Evolutionary conservation across 2,329 filamentous ascomycete species (phyloP).

Genomic region (Geosmithia flava): DNA sequence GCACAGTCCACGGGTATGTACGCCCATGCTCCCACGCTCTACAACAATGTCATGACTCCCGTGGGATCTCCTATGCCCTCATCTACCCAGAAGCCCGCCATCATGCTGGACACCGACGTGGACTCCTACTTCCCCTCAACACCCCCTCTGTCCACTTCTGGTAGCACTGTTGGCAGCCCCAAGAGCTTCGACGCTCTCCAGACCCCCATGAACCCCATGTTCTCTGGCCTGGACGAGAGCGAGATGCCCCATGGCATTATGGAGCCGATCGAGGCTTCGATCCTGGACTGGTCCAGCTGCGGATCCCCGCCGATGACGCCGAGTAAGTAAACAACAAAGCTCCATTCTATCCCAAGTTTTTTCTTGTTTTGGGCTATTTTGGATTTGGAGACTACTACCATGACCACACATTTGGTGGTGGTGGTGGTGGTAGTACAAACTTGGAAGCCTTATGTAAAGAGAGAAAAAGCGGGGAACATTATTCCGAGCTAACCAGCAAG

Average conservation of each 20-base stretch:
- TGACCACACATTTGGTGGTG: background rate
- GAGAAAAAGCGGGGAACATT: slow-evolving; percentile 1
- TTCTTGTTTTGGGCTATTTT: too few species aligned
- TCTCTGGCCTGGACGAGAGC: slow-evolving; percentile 58
- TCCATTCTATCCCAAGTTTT: too few species aligned
- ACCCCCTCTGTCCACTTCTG: slow-evolving; percentile 73
- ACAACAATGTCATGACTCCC: slow-evolving; percentile 56
- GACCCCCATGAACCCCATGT: slow-evolving; percentile 72
- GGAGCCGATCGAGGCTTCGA: slow-evolving; percentile 59
- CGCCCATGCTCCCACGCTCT: slow-evolving; percentile 48
- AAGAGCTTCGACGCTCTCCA: slow-evolving; percentile 64
- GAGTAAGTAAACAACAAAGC: slow-evolving; percentile 46
- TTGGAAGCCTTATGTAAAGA: background rate
- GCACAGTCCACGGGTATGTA: slow-evolving; percentile 43
- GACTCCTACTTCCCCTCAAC: slow-evolving; percentile 72
- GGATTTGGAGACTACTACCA: too few species aligned
- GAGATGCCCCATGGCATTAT: slow-evolving; percentile 39
- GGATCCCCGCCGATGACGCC: slow-evolving; percentile 81
- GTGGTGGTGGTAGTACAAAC: background rate
- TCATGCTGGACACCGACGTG: slow-evolving; percentile 69
- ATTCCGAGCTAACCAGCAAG: slow-evolving; percentile 24
- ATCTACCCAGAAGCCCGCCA: slow-evolving; percentile 56
- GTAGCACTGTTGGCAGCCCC: slow-evolving; percentile 79
- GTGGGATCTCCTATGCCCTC: slow-evolving; percentile 64
- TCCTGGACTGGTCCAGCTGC: slow-evolving; percentile 65